These are phyloP conservation scores for Saururus chinensis DNA, from an alignment of 164 flowering plant genomes.

Conservation along the genomic window DNA sequence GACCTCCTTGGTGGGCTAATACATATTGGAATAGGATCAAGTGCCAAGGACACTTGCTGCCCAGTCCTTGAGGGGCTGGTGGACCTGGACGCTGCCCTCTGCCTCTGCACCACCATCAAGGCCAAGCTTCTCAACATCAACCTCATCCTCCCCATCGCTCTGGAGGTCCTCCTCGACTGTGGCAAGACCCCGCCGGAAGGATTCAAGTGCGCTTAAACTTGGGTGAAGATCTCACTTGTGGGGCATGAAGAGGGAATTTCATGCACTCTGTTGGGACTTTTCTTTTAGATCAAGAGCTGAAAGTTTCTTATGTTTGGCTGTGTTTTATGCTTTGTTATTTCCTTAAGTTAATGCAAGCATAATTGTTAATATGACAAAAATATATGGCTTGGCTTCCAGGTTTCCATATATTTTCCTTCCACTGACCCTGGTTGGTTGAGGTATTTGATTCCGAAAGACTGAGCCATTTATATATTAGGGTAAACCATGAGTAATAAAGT, in stretches of 20 bases:
- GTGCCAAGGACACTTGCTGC: slow-evolving; percentile 41
- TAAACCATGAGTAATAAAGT: no score
- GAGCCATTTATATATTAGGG: no score
- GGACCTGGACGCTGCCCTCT: slow-evolving; percentile 55
- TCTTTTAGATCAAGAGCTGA: no score
- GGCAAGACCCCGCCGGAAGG: slow-evolving; percentile 55
- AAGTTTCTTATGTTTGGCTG: background rate
- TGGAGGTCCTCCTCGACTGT: slow-evolving; percentile 47
- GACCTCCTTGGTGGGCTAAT: slow-evolving; percentile 55
- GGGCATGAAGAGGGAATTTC: no score
- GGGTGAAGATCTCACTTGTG: background rate
- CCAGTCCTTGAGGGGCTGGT: slow-evolving; percentile 52
- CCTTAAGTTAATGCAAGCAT: background rate
- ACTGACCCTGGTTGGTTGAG: no score
- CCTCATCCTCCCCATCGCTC: slow-evolving; percentile 48
- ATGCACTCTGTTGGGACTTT: no score
- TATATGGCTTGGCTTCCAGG: no score
- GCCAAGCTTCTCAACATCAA: slow-evolving; percentile 45
- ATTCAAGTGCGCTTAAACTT: slow-evolving; percentile 32
- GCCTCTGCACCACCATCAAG: slow-evolving; percentile 64
- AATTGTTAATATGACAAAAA: background rate
- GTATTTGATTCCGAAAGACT: no score
- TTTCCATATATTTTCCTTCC: no score
- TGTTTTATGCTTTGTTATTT: background rate
- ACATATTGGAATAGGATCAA: slow-evolving; percentile 41